Percentiles rank a stretch among this genome's conserved stretches.
These are phyloP conservation scores for Fusarium musae DNA, from an alignment of 2,329 filamentous ascomycete genomes.

Conservation along the genomic window DNA sequence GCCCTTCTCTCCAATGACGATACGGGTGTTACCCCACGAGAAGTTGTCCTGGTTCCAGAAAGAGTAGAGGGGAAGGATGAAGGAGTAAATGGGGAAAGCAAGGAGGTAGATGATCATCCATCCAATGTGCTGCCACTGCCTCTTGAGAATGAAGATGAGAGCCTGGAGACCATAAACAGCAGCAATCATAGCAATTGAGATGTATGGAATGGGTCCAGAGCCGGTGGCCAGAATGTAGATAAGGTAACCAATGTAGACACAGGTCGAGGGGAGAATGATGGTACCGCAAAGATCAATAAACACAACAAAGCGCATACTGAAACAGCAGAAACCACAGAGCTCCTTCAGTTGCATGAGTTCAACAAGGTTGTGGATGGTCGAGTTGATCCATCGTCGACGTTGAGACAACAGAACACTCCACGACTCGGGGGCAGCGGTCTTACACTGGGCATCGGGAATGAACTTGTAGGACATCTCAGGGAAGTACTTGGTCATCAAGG, in stretches of 20 bases:
- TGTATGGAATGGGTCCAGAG: conserved; percentile 80
- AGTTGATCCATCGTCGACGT: conserved; percentile 99
- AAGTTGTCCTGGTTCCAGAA: conserved; percentile 99
- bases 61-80: conserved; percentile 91
- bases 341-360: conserved; percentile 92
- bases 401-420: conserved; percentile 97
- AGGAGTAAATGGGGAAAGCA: conserved; percentile 94
- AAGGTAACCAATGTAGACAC: conserved; percentile 86
- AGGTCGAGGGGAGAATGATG: conserved; percentile 89
- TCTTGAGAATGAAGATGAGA: conserved; percentile 94
- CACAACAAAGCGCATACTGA: conserved; percentile 97
- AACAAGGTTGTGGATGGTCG: conserved; percentile 94
- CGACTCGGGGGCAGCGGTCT: conserved; percentile 91
- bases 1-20: conserved; percentile 95
- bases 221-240: conserved; percentile 80
- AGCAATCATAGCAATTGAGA: conserved; percentile 89
- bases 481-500: conserved; percentile 98
- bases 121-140: conserved; percentile 97
- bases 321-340: conserved; percentile 98
- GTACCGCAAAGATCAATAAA: conserved; percentile 95
- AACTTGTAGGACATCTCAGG: conserved; percentile 97
- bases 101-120: conserved; percentile 99
- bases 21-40: conserved; percentile 97
- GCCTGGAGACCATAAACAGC: conserved; percentile 96
- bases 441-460: conserved; percentile 89